Percentiles rank a stretch among this genome's conserved stretches.
These are phyloP conservation scores for Amanita pseudoporphyria DNA, from an alignment of 768 basidiomycete species.

Conservation along the genomic window DNA sequence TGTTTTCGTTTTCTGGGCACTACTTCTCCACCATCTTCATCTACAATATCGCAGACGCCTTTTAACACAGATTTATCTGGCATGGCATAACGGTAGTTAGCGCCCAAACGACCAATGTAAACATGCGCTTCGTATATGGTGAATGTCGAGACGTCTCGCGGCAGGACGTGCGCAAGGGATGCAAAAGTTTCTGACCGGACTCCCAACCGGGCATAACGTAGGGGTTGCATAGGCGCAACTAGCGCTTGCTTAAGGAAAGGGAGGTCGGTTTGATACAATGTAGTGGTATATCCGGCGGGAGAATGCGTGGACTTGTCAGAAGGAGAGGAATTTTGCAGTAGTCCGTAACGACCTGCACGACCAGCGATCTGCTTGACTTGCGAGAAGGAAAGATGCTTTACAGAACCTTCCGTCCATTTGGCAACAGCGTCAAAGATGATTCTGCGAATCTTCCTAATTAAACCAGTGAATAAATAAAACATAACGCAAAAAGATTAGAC, in stretches of 20 bases:
- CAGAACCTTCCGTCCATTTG: conserved; percentile 51
- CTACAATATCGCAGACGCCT: conserved; percentile 30
- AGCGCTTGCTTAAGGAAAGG: conserved; percentile 49
- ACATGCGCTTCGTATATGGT: conserved; percentile 39
- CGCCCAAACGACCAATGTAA: conserved; percentile 37
- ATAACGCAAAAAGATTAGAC: conserved; percentile 8
- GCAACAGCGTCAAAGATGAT: conserved; percentile 64
- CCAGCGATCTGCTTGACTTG: conserved; percentile 94
- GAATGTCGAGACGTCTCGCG: conserved; percentile 26
- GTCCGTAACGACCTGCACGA: conserved; percentile 82
- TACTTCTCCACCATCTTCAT: conserved; percentile 7
- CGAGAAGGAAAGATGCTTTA: conserved; percentile 48
- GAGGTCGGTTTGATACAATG: conserved; percentile 55
- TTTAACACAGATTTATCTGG: conserved; percentile 8
- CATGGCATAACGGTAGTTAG: conserved; percentile 28
- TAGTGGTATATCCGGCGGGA: conserved; percentile 55
- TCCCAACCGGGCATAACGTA: conserved; percentile 43
- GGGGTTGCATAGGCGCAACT: conserved; percentile 33
- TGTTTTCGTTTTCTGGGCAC: background rate
- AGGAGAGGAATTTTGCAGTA: conserved; percentile 28
- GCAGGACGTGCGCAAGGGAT: conserved; percentile 29
- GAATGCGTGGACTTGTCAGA: conserved; percentile 21
- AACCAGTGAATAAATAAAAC: background rate
- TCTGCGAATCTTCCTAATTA: conserved; percentile 77
- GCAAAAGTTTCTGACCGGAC: conserved; percentile 11